Conservation (phyloP, 768 basidiomycete genomes). For the Boletus subcaerulescens region DNA sequence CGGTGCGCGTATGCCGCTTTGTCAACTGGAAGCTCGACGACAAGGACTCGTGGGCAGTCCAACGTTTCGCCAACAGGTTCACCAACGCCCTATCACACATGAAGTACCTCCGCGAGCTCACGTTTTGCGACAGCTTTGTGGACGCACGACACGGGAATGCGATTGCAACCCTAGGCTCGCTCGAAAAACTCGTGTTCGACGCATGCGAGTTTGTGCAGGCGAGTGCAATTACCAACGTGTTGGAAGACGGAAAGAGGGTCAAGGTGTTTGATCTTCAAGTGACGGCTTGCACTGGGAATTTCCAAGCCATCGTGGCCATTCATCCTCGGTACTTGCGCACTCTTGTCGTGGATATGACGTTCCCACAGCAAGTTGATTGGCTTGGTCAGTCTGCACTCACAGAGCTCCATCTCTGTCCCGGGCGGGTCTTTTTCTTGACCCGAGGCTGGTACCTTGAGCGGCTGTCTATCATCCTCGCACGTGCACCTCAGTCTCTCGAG, state of each 20-base stretch:
- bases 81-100: slow-evolving; percentile 13
- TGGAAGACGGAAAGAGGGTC: background rate
- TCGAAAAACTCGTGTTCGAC: slow-evolving; percentile 17
- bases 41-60: background rate
- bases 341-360: background rate
- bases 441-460: background rate
- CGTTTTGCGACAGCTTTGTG: slow-evolving; percentile 10
- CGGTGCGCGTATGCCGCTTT: slow-evolving; percentile 28
- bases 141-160: slow-evolving; percentile 5
- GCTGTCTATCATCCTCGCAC: background rate
- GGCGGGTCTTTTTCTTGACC: too few species aligned
- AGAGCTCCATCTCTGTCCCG: background rate
- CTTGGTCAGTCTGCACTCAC: background rate
- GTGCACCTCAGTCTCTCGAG: slow-evolving; percentile 1
- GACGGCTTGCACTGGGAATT: background rate
- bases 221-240: background rate
- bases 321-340: background rate
- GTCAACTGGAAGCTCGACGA: background rate
- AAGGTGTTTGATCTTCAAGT: slow-evolving; percentile 8
- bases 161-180: slow-evolving; percentile 4
- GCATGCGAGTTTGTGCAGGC: background rate
- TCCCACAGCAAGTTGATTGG: background rate
- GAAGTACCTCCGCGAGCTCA: slow-evolving; percentile 14
- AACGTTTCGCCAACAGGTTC: background rate
- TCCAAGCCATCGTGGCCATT: background rate